These are phyloP conservation scores for Parastagonospora nodorum DNA, from an alignment of 2,329 filamentous ascomycete species.

Conservation along the genomic window DNA sequence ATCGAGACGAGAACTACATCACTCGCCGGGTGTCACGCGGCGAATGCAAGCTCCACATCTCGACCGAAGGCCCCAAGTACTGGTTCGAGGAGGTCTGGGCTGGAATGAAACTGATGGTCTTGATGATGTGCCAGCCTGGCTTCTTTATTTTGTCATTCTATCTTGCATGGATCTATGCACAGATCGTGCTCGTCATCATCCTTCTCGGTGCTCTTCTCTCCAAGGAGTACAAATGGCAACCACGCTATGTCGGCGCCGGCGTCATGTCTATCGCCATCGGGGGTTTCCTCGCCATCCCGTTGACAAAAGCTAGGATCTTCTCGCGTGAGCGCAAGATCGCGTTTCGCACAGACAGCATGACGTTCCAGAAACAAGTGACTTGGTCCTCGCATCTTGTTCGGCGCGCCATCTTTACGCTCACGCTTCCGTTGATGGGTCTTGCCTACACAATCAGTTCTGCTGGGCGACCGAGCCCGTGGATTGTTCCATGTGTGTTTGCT, in stretches of 20 bases:
- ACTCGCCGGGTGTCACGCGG: conserved; percentile 67
- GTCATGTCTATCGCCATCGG: conserved; percentile 71
- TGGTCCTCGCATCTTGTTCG: conserved; percentile 77
- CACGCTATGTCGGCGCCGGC: conserved; percentile 69
- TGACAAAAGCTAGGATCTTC: conserved; percentile 73
- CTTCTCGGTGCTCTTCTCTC: conserved; percentile 73
- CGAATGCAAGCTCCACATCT: conserved; percentile 77
- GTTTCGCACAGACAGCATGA: conserved; percentile 69
- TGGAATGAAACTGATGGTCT: conserved; percentile 66
- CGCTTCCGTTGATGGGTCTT: conserved; percentile 69
- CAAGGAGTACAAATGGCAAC: conserved; percentile 66
- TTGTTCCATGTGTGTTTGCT: conserved; percentile 70
- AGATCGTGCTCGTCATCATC: conserved; percentile 74
- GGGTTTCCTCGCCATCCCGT: conserved; percentile 70
- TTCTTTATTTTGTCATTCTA: conserved; percentile 76
- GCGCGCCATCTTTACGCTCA: conserved; percentile 68
- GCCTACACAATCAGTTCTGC: conserved; percentile 70
- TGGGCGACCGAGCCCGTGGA: conserved; percentile 62
- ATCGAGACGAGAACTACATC: conserved; percentile 52
- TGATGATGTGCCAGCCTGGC: conserved; percentile 76
- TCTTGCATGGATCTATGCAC: conserved; percentile 77
- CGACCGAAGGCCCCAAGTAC: conserved; percentile 72
- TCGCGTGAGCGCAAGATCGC: conserved; percentile 66
- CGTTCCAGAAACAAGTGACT: conserved; percentile 65
- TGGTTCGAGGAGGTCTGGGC: conserved; percentile 79